Conservation (phyloP, 805 yeast genomes). For the Nakazawaea pomicola region DNA sequence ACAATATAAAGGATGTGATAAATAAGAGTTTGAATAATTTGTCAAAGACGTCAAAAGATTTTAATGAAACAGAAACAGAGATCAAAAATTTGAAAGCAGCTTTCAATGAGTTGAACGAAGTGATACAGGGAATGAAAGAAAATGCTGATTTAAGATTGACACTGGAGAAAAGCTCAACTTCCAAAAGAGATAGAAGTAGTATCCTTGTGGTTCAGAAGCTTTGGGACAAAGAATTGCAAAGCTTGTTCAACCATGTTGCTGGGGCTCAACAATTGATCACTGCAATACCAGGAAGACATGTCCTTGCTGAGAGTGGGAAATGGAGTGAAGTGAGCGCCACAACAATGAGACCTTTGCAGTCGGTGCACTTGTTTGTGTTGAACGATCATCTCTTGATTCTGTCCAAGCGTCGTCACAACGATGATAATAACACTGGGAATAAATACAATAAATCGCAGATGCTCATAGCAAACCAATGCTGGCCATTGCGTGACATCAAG, state of each 20-base stretch:
- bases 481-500: conserved; percentile 64
- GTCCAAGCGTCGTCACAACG: conserved; percentile 38
- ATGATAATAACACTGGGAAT: conserved; percentile 23
- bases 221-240: conserved; percentile 73
- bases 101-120: conserved; percentile 54
- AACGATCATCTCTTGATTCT: conserved; percentile 79
- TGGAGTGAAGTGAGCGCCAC: conserved; percentile 88
- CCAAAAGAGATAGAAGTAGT: conserved; percentile 54
- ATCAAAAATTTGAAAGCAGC: conserved; percentile 55
- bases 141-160: conserved; percentile 56
- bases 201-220: conserved; percentile 68
- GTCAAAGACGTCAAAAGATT: conserved; percentile 52
- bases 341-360: conserved; percentile 74
- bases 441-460: conserved; percentile 28
- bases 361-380: conserved; percentile 69
- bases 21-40: conserved; percentile 61
- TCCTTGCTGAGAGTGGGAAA: conserved; percentile 70
- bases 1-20: conserved; percentile 54
- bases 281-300: conserved; percentile 73
- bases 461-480: conserved; percentile 69
- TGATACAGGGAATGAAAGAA: conserved; percentile 53
- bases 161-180: conserved; percentile 29
- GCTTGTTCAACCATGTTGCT: conserved; percentile 76
- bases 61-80: conserved; percentile 60
- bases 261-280: conserved; percentile 84